Evolutionary conservation across 768 basidiomycete genomes (phyloP).

Genomic region (Rhodocollybia butyracea): DNA sequence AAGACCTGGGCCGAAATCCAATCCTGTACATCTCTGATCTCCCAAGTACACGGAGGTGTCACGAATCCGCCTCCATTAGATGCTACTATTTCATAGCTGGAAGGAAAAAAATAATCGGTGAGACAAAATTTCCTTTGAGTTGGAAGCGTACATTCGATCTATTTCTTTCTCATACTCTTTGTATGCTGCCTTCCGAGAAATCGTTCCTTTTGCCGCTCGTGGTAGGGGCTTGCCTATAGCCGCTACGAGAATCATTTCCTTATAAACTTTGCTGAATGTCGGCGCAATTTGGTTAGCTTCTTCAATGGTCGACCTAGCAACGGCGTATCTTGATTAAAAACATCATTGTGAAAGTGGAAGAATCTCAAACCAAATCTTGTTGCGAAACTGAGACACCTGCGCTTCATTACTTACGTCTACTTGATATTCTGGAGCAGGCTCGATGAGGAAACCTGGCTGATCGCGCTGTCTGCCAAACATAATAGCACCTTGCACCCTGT

Average conservation of each 20-base stretch:
- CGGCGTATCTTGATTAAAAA: background rate
- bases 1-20: conserved; percentile 20
- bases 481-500: conserved; percentile 29
- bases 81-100: conserved; percentile 28
- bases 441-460: conserved; percentile 29
- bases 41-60: conserved; percentile 14
- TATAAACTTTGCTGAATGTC: conserved; percentile 41
- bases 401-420: conserved; percentile 27
- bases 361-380: conserved; percentile 33
- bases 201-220: conserved; percentile 44
- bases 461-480: conserved; percentile 41
- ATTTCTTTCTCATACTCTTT: conserved; percentile 38
- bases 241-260: conserved; percentile 49
- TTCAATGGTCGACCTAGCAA: conserved; percentile 32
- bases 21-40: conserved; percentile 6
- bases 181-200: conserved; percentile 37
- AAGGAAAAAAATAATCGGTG: too few species aligned
- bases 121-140: too few species aligned
- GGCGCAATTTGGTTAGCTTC: conserved; percentile 40
- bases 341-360: background rate
- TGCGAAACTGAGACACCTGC: conserved; percentile 28
- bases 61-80: conserved; percentile 18
- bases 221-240: conserved; percentile 36
- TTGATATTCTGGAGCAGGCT: conserved; percentile 19
- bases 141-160: conserved; percentile 24